A percentile compares a stretch with the other conserved stretches of the same genome.
Conservation (phyloP, 1,139 yeast species). For the Protomyces macrosporus region DNA sequence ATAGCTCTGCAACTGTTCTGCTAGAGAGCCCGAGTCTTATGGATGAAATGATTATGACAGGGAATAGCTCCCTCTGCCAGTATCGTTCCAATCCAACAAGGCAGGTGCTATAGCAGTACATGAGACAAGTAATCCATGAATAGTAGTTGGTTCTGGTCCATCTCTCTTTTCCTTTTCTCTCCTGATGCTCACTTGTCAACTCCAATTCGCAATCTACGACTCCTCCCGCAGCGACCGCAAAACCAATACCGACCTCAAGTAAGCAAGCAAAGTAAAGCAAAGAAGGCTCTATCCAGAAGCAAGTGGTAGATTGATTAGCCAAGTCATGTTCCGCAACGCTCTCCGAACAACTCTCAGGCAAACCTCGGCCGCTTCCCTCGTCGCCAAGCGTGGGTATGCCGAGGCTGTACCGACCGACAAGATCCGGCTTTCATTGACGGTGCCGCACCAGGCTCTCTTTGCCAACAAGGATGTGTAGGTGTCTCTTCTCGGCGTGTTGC, state of each 20-base stretch:
- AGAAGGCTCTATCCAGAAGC: no score
- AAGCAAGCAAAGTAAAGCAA: no score
- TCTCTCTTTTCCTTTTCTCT: background rate
- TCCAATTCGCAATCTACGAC: background rate
- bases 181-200: background rate
- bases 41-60: no score
- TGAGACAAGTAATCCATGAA: no score
- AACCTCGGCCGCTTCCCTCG: conserved; percentile 1
- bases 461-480: conserved; percentile 27
- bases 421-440: conserved; percentile 81
- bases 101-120: no score
- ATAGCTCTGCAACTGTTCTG: background rate
- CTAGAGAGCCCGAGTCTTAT: background rate
- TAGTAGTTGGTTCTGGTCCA: background rate
- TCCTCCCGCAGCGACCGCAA: background rate
- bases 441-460: conserved; percentile 53
- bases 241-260: background rate
- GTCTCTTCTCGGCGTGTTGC: background rate
- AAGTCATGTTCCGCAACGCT: conserved; percentile 22
- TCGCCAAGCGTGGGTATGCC: conserved; percentile 26
- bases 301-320: no score
- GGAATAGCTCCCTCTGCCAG: no score
- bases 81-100: no score
- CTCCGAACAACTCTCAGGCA: conserved; percentile 12
- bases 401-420: conserved; percentile 61